phyloP scores from a whole-genome alignment of 371 early-diverging fungal genomes.

The Mucor circinelloides region DNA sequence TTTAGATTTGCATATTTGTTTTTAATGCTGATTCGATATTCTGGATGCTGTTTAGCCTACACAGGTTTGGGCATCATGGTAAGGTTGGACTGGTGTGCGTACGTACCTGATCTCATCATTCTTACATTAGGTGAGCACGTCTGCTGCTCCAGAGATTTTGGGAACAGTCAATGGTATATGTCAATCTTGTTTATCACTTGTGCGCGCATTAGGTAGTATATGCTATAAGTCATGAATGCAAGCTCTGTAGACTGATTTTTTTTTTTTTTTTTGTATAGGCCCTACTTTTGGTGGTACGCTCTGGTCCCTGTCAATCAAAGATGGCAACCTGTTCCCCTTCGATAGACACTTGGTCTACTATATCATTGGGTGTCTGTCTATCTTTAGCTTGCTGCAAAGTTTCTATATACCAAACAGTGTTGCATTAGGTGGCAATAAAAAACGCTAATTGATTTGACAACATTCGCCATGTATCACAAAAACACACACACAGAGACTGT shows the following conservation, averaged over 20 bases:
- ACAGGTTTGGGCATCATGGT: constrained; percentile 69
- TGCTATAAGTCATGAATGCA: no score
- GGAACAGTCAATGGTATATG: constrained; percentile 69
- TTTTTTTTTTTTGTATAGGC: constrained; percentile 12
- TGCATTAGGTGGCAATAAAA: constrained; percentile 17
- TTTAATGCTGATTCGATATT: constrained; percentile 46
- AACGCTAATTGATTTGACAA: background rate
- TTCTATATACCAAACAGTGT: constrained; percentile 36
- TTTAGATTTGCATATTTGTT: constrained; percentile 39
- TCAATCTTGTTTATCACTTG: constrained; percentile 62
- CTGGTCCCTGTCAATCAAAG: constrained; percentile 64
- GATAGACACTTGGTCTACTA: constrained; percentile 66
- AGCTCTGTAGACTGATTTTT: no score
- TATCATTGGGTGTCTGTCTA: constrained; percentile 39
- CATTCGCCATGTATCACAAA: background rate
- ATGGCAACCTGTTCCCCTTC: constrained; percentile 61
- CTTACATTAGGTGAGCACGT: constrained; percentile 53
- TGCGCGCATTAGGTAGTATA: constrained; percentile 60
- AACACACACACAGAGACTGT: background rate
- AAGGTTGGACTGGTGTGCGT: no score
- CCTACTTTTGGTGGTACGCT: constrained; percentile 69
- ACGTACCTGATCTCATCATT: background rate
- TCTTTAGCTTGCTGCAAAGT: constrained; percentile 43
- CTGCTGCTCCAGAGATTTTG: constrained; percentile 56
- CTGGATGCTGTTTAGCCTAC: constrained; percentile 57